Evolutionary conservation across 2,329 filamentous ascomycete genomes (phyloP), one percentile per base, ranked within the genome.

Genomic region (Botryosphaeria dothidea): DNA sequence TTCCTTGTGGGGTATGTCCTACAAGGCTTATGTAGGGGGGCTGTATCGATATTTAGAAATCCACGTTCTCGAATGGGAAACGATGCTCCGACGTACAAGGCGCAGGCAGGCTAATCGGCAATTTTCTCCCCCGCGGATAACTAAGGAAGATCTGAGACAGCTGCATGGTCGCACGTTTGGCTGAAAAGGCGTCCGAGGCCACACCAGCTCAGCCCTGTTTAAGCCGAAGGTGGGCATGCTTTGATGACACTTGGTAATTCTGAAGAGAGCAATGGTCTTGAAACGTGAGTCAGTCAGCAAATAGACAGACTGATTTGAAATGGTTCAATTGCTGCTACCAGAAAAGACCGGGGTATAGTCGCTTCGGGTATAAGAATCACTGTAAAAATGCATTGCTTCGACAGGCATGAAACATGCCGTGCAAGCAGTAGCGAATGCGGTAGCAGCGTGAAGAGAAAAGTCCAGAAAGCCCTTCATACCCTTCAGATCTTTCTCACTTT

Each of bases 331-430:
- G 56, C 56, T 60, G 56, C 56, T 60, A 60, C 56, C 56, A 60
- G 56, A 60, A 60, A 62, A 62, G 58, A 49, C 46, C 58, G 45
- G 58, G 58, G 43, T 49, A 52, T 62, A 62, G 58, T 52, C 43
- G 58, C 43, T 62, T 62, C 58, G 58, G 58, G 58, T 62, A 62
- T 62, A 62, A 62, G 27, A 25, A 62, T 62, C 58, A 51, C 58
- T 62, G 38, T 36, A 27, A 49, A 51, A 60, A 60, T 60, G 56
- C 56, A 60, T 60, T 46, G 56, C 56, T 21, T 27, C 41, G 41
- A 48, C 27, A 31, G 25, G 51, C 25, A 36, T 6, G 49, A 52
- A 52, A 36, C 15, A 15, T 11, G 56, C 56, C 56, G 56, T 60
- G 56, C 58, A 62, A 62, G 58, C 58, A 62, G 13, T 46, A 60